These are phyloP conservation scores for Trametes cinnabarina DNA, from an alignment of 768 basidiomycete species.

Conservation along the genomic window DNA sequence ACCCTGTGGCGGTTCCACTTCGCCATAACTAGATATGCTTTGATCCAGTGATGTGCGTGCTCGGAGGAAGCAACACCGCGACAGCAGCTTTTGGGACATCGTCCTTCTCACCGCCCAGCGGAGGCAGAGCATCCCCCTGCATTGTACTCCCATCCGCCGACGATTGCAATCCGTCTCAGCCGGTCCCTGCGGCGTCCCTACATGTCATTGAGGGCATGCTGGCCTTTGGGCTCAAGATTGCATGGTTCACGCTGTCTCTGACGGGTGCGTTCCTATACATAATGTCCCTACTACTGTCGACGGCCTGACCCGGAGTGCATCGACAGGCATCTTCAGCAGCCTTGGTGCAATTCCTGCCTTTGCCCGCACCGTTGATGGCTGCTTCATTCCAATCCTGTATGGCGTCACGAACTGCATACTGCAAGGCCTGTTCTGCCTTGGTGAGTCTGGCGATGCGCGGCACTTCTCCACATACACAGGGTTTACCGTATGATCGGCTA, in stretches of 20 bases:
- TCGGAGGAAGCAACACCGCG: slow-evolving; percentile 9
- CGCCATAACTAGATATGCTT: slow-evolving; percentile 1
- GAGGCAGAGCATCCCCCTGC: not conserved
- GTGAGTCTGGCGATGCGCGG: slow-evolving; percentile 33
- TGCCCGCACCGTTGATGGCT: slow-evolving; percentile 40
- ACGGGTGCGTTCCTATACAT: slow-evolving; percentile 38
- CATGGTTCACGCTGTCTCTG: slow-evolving; percentile 58
- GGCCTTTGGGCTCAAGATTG: slow-evolving; percentile 51
- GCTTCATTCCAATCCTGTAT: slow-evolving; percentile 51
- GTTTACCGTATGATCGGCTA: not conserved
- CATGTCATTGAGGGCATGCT: slow-evolving; percentile 42
- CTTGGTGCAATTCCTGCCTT: slow-evolving; percentile 49
- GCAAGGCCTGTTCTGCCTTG: slow-evolving; percentile 58
- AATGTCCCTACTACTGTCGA: not conserved
- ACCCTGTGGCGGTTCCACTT: slow-evolving; percentile 4
- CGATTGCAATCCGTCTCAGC: not conserved
- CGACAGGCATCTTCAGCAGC: slow-evolving; percentile 48
- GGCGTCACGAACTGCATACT: slow-evolving; percentile 48
- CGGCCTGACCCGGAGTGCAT: not conserved
- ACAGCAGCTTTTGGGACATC: slow-evolving; percentile 8
- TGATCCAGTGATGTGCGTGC: slow-evolving; percentile 15
- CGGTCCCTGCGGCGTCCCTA: slow-evolving; percentile 9
- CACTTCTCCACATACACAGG: not conserved
- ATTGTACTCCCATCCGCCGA: slow-evolving; percentile 9
- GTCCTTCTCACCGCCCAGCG: slow-evolving; percentile 12